Evolutionary conservation across 2,329 filamentous ascomycete species (phyloP), one percentile per base, ranked within the genome.

Genomic region (Pestalotiopsis sp.): DNA sequence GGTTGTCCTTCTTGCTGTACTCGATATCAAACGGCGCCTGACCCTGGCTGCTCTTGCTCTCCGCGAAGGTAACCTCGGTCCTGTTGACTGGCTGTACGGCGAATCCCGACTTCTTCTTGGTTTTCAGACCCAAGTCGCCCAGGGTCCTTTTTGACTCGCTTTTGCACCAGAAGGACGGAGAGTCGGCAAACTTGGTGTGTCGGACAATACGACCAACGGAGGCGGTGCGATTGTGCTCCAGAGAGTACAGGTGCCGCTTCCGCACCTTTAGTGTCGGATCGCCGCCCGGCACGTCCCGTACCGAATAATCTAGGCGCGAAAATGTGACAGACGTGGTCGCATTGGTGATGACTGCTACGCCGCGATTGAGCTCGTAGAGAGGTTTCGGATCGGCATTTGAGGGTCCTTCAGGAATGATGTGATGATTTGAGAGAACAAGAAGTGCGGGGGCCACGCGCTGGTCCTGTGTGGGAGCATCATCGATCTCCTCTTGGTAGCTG

Each of bases 301-400:
- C 57, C 23, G 57, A 59, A 9, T 59, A 36, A 36, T 59, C 57
- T 23, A 59, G 20, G 4, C 57, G 57, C 20, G 57, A 59, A 17
- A 59, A 59, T n/a, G 12, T 36, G 17, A 59, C 57, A 13, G 57
- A 11, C 0, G 57, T 59, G 57, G 57, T 59, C 13, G 57, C 57
- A 59, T 59, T 59, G 9, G 57, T 27, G 12, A 59, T 27, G 3
- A 59, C 57, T 14, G 57, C 57, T 9, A 59, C 57, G 12, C 57
- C 57, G 17, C 57, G 57, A 36, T 36, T 59, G 57, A 59, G 57
- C n/a, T 59, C 57, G 57, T 59, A 59, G 11, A 59, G 57, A 27
- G 57, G 57, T 59, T 59, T 59, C 17, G 57, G 57, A 6, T 59
- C 20, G 23, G 57, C 1, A 14, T 59, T 59, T 9, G 20, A 25